A percentile compares a stretch with the other conserved stretches of the same genome.
These are phyloP conservation scores for Boletus speciosus DNA, from an alignment of 768 basidiomycete species.

Conservation along the genomic window DNA sequence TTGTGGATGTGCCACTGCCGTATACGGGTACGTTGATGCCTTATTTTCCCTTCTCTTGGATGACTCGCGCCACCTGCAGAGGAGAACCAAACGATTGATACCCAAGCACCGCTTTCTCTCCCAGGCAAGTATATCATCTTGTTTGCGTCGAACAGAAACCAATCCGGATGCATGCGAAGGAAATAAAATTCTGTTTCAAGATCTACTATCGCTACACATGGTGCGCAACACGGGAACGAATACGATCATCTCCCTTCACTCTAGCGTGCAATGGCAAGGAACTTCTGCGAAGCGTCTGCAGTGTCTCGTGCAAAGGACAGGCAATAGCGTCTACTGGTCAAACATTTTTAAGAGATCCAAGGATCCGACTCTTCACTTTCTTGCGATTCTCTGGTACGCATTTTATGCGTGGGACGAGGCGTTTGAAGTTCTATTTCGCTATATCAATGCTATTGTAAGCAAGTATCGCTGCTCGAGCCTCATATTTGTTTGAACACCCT, in stretches of 20 bases:
- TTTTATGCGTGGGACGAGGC: constrained; percentile 63
- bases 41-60: background rate
- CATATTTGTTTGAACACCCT: background rate
- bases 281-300: constrained; percentile 28
- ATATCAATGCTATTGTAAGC: constrained; percentile 48
- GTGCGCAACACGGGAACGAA: constrained; percentile 31
- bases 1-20: constrained; percentile 1
- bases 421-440: constrained; percentile 46
- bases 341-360: constrained; percentile 26
- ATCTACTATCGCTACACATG: constrained; percentile 39
- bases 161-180: constrained; percentile 3
- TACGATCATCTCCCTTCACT: constrained; percentile 36
- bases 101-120: constrained; percentile 29
- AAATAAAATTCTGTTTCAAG: constrained; percentile 25
- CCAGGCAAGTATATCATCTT: constrained; percentile 6
- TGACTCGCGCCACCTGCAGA: constrained; percentile 5
- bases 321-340: constrained; percentile 36
- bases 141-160: background rate
- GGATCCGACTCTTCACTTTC: constrained; percentile 33
- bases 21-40: constrained; percentile 9
- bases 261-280: constrained; percentile 7
- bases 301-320: constrained; percentile 23
- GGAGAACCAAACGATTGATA: constrained; percentile 25
- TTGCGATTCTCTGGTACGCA: constrained; percentile 53
- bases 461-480: background rate